A percentile compares a stretch with the other conserved stretches of the same genome.
Evolutionary conservation across 805 yeast species (phyloP).

Genomic region (Cyberlindnera mycetangii): DNA sequence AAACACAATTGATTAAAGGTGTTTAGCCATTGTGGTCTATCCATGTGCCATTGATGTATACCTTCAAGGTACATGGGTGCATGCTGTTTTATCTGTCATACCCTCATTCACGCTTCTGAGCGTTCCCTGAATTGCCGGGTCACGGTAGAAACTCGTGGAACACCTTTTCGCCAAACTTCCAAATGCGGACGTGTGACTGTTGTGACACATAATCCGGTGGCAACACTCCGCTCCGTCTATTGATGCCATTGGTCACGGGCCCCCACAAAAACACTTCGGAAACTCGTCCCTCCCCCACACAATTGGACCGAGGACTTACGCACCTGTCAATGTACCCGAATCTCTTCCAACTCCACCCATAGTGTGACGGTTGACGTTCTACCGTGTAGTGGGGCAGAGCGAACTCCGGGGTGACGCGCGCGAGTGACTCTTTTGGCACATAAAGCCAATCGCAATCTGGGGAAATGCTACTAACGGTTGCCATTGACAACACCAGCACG

Average conservation of each 20-base stretch:
- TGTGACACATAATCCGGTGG: constrained; percentile 5
- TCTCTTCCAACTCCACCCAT: no score
- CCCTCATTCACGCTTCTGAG: no score
- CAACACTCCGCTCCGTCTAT: neutral
- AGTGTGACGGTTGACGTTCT: neutral
- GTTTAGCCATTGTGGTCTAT: neutral
- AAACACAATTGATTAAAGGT: neutral
- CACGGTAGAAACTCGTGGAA: neutral
- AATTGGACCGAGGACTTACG: neutral
- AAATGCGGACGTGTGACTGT: constrained; percentile 7
- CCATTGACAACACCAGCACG: neutral
- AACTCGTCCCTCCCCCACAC: neutral
- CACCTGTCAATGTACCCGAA: no score
- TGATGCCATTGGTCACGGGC: neutral
- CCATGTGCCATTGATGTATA: neutral
- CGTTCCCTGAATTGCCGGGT: neutral
- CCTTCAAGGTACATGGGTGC: neutral
- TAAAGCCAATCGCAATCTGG: constrained; percentile 16
- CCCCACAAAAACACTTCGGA: no score
- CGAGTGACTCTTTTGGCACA: constrained; percentile 14
- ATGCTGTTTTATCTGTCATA: no score
- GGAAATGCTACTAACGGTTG: constrained; percentile 3
- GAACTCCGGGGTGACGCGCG: constrained; percentile 5
- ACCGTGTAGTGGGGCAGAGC: neutral
- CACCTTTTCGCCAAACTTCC: constrained; percentile 1